Evolutionary conservation across 208 protist species (phyloP).

Genomic region (Leishmania guyanensis): DNA sequence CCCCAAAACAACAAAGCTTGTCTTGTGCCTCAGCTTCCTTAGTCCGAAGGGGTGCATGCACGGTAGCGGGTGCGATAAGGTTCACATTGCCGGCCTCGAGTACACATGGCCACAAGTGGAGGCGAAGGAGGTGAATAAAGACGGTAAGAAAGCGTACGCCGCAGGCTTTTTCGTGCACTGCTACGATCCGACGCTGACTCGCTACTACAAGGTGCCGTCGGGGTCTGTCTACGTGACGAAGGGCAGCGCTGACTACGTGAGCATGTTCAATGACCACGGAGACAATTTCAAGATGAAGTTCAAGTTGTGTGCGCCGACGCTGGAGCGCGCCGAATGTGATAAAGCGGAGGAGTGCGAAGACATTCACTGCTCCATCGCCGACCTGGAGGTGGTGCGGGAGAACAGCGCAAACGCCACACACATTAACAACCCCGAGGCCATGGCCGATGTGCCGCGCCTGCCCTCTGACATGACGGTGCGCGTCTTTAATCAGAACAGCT

Average conservation of each 20-base stretch:
- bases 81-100: constrained; percentile 74
- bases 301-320: constrained; percentile 46
- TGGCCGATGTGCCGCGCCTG: constrained; percentile 58
- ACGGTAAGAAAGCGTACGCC: constrained; percentile 43
- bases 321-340: constrained; percentile 28
- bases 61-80: constrained; percentile 70
- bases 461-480: constrained; percentile 67
- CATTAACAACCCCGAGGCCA: constrained; percentile 53
- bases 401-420: constrained; percentile 62
- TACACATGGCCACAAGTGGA: constrained; percentile 75
- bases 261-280: constrained; percentile 85
- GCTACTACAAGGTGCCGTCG: constrained; percentile 76
- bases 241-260: constrained; percentile 70
- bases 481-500: constrained; percentile 85
- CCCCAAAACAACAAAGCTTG: constrained; percentile 41
- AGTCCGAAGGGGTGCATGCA: constrained; percentile 50
- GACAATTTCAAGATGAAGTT: constrained; percentile 88
- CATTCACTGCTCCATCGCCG: constrained; percentile 61
- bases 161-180: constrained; percentile 71
- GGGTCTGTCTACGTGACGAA: constrained; percentile 63
- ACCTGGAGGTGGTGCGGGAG: constrained; percentile 42
- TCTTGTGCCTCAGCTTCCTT: constrained; percentile 59
- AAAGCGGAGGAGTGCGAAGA: constrained; percentile 35
- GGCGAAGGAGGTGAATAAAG: constrained; percentile 27
- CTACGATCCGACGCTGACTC: constrained; percentile 66